Conservation (phyloP, 208 protist species). For the Wallacemonas rigidus region DNA sequence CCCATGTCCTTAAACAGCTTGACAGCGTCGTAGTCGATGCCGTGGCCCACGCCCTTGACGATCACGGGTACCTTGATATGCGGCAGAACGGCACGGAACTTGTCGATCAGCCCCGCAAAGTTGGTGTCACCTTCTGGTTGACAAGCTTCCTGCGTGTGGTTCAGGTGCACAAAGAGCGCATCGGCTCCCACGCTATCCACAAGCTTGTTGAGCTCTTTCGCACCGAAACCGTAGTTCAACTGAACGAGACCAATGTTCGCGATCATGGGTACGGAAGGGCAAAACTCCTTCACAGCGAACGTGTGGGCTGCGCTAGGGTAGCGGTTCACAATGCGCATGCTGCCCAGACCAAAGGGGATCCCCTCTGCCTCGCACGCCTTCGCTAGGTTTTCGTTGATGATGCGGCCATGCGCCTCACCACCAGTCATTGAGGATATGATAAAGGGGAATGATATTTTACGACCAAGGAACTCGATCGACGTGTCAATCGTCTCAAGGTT, state of each 20-base stretch:
- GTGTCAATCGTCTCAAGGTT: constrained; percentile 80
- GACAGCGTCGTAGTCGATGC: constrained; percentile 78
- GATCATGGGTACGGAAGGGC: constrained; percentile 89
- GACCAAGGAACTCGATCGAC: constrained; percentile 69
- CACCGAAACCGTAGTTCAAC: constrained; percentile 92
- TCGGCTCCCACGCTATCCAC: constrained; percentile 82
- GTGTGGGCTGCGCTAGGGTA: constrained; percentile 82
- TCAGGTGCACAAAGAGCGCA: constrained; percentile 90
- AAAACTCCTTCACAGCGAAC: constrained; percentile 88
- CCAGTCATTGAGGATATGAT: constrained; percentile 92
- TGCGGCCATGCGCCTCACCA: constrained; percentile 86
- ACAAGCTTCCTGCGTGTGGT: constrained; percentile 89
- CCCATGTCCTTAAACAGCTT: constrained; percentile 68
- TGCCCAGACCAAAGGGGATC: constrained; percentile 89
- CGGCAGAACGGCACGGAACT: constrained; percentile 70
- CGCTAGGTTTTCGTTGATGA: constrained; percentile 91
- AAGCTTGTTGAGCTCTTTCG: constrained; percentile 82
- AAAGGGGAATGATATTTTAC: constrained; percentile 83
- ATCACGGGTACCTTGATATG: constrained; percentile 88
- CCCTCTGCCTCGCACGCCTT: constrained; percentile 86
- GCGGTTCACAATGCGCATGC: constrained; percentile 91
- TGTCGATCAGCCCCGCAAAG: constrained; percentile 81
- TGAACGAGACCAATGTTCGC: constrained; percentile 93
- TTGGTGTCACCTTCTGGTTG: constrained; percentile 93
- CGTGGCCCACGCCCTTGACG: constrained; percentile 91